Base-by-base conservation (phyloP, 179 eudicot genomes). In the Gypsophila paniculata region DNA sequence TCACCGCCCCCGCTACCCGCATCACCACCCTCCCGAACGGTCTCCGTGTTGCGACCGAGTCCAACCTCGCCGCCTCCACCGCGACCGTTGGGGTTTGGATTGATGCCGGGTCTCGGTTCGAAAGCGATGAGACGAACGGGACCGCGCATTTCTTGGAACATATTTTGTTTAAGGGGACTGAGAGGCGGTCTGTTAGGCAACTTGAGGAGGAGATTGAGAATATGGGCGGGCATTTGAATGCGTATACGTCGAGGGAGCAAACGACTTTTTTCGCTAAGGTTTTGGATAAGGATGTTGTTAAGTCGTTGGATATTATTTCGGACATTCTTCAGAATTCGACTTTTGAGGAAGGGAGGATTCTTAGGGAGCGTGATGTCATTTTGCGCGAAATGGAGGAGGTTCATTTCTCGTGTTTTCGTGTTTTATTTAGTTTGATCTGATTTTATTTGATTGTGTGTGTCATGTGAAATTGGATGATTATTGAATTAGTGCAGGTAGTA, bases 181-280 rank as follows among this genome's bases (percentile, higher is more conserved):
- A 73, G 58, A 82, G 51, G 72, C 74, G 96, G 72, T 11, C 71
- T 3, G 87, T 84, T 6, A 61, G 80, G 62, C 72, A 49, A 7
- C 70, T 90, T 73, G 93, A 90, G 76, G 88, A 88, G 81, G 93
- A 90, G 79, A 80, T 90, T 73, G 93, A 88, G 82, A 85, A 88
- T 60, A 82, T 90, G 69, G 81, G 87, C 0, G 87, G 85, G 0
- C 87, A 79, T 72, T 69, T 84, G 79, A 81, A 84, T 77, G 87
- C 85, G 18, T 84, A 79, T 54, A 81, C 87, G 1, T 81, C 85
- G 0, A 48, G 87, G 34, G 87, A 84, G 58, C 81, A 79, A 69
- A 81, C 87, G 5, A 81, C 85, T 4, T 84, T 71, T 21, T 84
- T 78, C 39, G 85, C 83, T 18, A 84, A 81, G 74, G 83, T 81